Evolutionary conservation across 2,329 filamentous ascomycete genomes (phyloP).

Genomic region (Diaporthe batatas): DNA sequence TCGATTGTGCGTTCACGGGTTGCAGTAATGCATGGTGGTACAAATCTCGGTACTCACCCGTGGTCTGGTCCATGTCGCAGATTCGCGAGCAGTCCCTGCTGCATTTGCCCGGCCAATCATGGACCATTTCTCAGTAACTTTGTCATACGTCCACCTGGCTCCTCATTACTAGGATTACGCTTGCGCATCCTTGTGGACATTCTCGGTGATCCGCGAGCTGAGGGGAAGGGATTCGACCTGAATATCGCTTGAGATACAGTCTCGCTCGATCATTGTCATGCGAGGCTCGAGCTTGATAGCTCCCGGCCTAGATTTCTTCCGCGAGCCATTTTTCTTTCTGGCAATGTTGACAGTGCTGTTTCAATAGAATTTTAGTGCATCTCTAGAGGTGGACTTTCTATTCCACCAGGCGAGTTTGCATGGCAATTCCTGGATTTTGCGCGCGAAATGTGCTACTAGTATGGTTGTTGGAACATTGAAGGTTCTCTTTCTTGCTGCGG

Average conservation of each 20-base stretch:
- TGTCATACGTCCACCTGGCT: conserved; percentile 16
- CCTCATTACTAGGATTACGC: background rate
- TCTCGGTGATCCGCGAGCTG: background rate
- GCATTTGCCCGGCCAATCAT: conserved; percentile 35
- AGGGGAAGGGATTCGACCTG: background rate
- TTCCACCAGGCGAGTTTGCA: background rate
- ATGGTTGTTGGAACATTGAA: background rate
- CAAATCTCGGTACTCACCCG: conserved; percentile 43
- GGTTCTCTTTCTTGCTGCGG: background rate
- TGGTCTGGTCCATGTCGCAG: conserved; percentile 42
- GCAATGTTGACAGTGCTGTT: background rate
- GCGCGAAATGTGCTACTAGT: too few species aligned
- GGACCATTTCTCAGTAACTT: background rate
- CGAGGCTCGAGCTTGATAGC: too few species aligned
- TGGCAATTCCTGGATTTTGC: background rate
- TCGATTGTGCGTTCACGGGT: conserved; percentile 15
- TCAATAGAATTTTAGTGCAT: background rate
- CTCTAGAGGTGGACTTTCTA: background rate
- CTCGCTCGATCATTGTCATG: background rate
- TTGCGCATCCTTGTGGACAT: background rate
- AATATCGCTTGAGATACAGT: background rate
- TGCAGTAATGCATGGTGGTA: conserved; percentile 33
- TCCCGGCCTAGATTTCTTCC: background rate
- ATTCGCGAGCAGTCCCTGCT: conserved; percentile 42
- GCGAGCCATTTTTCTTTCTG: too few species aligned